Base-by-base conservation (phyloP, 805 yeast genomes). In the Komagataella ulmi region DNA sequence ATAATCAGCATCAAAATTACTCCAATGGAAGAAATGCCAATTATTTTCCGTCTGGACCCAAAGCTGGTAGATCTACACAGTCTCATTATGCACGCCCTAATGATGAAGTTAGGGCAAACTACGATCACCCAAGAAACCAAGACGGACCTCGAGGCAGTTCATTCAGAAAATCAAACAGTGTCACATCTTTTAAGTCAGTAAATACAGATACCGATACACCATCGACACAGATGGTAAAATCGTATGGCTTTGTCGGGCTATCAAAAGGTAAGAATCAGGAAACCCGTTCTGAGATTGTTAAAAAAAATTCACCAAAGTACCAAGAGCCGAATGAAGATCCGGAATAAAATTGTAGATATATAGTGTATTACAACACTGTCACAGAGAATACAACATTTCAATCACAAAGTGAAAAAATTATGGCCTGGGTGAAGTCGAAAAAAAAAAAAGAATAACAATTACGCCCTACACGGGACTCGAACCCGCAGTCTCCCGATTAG, bases 401-500 rank as follows among this genome's bases (percentile, higher is more conserved):
- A 6, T 4, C 3, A 3, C 23, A 21, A 21, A 21, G 23, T 21
- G 23, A 21, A 21, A 21, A 3, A 21, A 21, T 21, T 3, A 21
- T 21, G 23, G 6, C 3, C 6, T 21, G 23, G 23, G 1, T 21
- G 6, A 21, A 21, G 23, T 4, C 23, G 18, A 44, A 44, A 44
- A 44, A 44, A 44, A 44, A 44, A 44, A 14, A n/a, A 17, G 8
- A 18, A 8, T 24, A 55, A 52, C 51, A 52, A 53, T 50, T 49
- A 52, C 66, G 71, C 71, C 70, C 58, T 65, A 62, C 66, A 65
- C 65, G 69, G 71, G 71, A 67, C 59, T 67, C 66, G 72, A 67
- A 67, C 72, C 71, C 62, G 63, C 66, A 70, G 66, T 67, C 72
- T 64, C 67, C 69, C 68, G 71, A 67, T 67, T 67, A 67, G 70